A percentile compares a stretch with the other conserved stretches of the same genome.
These are phyloP conservation scores for Jaapia argillacea DNA, from an alignment of 768 basidiomycete genomes.

Conservation along the genomic window DNA sequence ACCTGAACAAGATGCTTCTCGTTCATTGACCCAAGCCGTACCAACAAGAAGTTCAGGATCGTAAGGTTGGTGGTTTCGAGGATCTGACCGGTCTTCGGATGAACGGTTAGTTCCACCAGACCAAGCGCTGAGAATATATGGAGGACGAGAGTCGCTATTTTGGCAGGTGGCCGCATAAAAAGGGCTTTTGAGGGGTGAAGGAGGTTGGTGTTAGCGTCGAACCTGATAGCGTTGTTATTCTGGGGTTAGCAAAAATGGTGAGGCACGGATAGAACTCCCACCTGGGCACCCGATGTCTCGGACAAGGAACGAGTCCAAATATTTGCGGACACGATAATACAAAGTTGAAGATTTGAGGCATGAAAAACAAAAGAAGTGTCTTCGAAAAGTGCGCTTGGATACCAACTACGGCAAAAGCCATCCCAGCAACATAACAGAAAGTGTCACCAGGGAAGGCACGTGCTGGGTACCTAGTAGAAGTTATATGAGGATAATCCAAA, in stretches of 20 bases:
- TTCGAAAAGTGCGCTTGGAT: slow-evolving; percentile 98
- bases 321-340: slow-evolving; percentile 89
- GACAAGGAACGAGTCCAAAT: slow-evolving; percentile 89
- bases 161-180: slow-evolving; percentile 51
- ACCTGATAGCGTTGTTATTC: slow-evolving; percentile 37
- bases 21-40: slow-evolving; percentile 74
- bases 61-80: slow-evolving; percentile 81
- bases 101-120: slow-evolving; percentile 51
- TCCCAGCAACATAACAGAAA: slow-evolving; percentile 93
- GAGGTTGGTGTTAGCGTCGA: slow-evolving; percentile 65
- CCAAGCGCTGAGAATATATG: slow-evolving; percentile 50
- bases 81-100: slow-evolving; percentile 47
- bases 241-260: neutral
- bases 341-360: slow-evolving; percentile 98
- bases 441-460: slow-evolving; percentile 94
- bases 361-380: slow-evolving; percentile 91
- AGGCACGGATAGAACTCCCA: slow-evolving; percentile 22
- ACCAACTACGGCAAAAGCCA: slow-evolving; percentile 97
- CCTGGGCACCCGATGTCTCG: slow-evolving; percentile 89
- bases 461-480: slow-evolving; percentile 76
- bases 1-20: slow-evolving; percentile 72
- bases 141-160: slow-evolving; percentile 43
- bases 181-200: slow-evolving; percentile 65
- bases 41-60: slow-evolving; percentile 77
- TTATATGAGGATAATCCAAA: slow-evolving; percentile 4